These are phyloP conservation scores for Podochytrium sp. DNA, from an alignment of 192 early-diverging fungal species.

Conservation along the genomic window DNA sequence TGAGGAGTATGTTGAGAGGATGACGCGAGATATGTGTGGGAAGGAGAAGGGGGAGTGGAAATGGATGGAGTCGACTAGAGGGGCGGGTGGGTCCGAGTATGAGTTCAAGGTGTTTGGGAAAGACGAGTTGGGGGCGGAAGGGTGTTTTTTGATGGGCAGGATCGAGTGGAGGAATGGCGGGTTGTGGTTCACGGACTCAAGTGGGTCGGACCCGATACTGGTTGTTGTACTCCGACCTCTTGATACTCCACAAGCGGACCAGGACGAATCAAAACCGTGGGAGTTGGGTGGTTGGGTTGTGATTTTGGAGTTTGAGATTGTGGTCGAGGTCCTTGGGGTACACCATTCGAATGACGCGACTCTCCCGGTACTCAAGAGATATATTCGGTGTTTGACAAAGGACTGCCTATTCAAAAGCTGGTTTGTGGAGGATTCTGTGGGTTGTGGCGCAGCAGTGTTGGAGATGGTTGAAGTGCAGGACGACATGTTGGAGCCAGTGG, in stretches of 20 bases:
- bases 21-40: not conserved
- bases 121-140: constrained; percentile 3
- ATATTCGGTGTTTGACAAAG: not conserved
- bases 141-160: constrained; percentile 10
- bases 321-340: constrained; percentile 12
- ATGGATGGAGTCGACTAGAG: too few species aligned
- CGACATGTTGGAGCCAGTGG: not conserved
- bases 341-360: not conserved
- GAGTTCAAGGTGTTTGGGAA: not conserved
- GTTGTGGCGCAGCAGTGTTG: not conserved
- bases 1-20: not conserved
- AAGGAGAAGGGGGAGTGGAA: too few species aligned
- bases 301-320: not conserved
- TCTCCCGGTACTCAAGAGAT: not conserved
- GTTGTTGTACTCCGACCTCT: too few species aligned
- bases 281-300: not conserved
- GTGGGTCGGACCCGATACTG: not conserved
- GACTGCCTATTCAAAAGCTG: not conserved
- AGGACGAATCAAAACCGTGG: not conserved
- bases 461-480: not conserved
- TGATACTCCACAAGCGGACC: not conserved
- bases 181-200: not conserved
- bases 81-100: not conserved
- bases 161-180: not conserved
- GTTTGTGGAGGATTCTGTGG: not conserved